phyloP scores from a whole-genome alignment of 176 grass and related monocot species.

The Hordeum vulgare region MorexV3_pseudomolecules_assembly NC_058518.1:385394313-385394812 shows the following conservation, averaged over 20 bases:
- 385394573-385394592: constrained; percentile 36
- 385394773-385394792: neutral
- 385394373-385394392: neutral
- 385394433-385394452: constrained; percentile 20
- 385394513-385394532: constrained; percentile 54
- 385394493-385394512: constrained; percentile 58
- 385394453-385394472: constrained; percentile 28
- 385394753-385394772: neutral
- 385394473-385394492: constrained; percentile 46
- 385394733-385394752: neutral
- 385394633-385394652: constrained; percentile 89
- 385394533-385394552: constrained; percentile 42
- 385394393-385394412: neutral
- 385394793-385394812: constrained; percentile 20
- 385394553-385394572: constrained; percentile 48
- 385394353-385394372: constrained; percentile 30
- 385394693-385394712: constrained; percentile 61
- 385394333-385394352: neutral
- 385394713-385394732: constrained; percentile 1
- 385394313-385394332: neutral
- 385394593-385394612: constrained; percentile 62
- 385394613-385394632: constrained; percentile 63
- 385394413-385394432: neutral
- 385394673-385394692: constrained; percentile 50
- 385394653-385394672: constrained; percentile 75